phyloP scores from a whole-genome alignment of 2,329 filamentous ascomycete species.

The Stromatinia cepivora region DNA sequence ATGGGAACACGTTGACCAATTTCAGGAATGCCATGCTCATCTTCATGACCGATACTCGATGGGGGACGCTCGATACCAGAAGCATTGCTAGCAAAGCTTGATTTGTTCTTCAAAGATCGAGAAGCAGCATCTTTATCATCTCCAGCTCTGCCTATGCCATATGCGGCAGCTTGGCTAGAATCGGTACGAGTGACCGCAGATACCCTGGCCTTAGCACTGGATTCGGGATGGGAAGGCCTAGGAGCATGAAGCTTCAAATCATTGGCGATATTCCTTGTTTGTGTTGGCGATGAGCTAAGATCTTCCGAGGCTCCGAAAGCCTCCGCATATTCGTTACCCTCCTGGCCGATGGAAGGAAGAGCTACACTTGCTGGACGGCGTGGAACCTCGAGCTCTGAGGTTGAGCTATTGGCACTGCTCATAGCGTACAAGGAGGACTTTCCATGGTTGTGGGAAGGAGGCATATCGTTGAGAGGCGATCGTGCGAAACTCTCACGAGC shows the following conservation, averaged over 20 bases:
- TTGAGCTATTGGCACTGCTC: slow-evolving; percentile 42
- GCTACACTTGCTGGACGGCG: slow-evolving; percentile 71
- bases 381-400: slow-evolving; percentile 43
- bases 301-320: slow-evolving; percentile 52
- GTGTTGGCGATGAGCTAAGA: slow-evolving; percentile 57
- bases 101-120: slow-evolving; percentile 60
- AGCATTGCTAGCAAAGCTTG: slow-evolving; percentile 56
- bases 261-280: slow-evolving; percentile 75
- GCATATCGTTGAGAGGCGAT: slow-evolving; percentile 77
- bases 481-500: slow-evolving; percentile 76
- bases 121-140: slow-evolving; percentile 52
- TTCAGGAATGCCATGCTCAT: slow-evolving; percentile 87
- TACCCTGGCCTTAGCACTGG: slow-evolving; percentile 81
- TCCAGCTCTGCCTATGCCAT: slow-evolving; percentile 72
- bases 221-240: slow-evolving; percentile 78
- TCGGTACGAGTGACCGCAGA: slow-evolving; percentile 86
- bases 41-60: slow-evolving; percentile 54
- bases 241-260: slow-evolving; percentile 88
- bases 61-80: slow-evolving; percentile 52
- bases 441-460: slow-evolving; percentile 48
- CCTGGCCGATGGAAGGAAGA: slow-evolving; percentile 83
- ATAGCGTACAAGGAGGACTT: slow-evolving; percentile 43
- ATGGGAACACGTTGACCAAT: slow-evolving; percentile 93
- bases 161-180: slow-evolving; percentile 81
- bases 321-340: slow-evolving; percentile 84